Evolutionary conservation across 2,329 filamentous ascomycete species (phyloP), one percentile per base, ranked within the genome.

Genomic region (Penicillium brevicompactum): DNA sequence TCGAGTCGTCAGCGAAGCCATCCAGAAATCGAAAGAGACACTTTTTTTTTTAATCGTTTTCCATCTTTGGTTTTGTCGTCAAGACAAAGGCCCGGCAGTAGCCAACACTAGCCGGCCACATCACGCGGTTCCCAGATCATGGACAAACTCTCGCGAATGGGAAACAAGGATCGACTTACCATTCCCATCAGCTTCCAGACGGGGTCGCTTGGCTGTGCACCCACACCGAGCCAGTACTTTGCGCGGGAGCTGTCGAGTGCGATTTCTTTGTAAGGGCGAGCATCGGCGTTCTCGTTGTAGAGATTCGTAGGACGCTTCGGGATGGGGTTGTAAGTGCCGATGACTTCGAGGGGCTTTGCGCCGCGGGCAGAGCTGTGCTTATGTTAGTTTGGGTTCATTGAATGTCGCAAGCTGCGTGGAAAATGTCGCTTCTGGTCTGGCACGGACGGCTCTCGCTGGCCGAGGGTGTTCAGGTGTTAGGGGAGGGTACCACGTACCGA

Each of bases 181-280:
- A 96, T 88, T 53, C 84, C 84, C 65, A 99, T 78, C 67, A 97
- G 75, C 71, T 91, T 83, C 92, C 92, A 96, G 34, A 89, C 90
- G 3, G 90, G 87, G 64, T 97, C 91, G 59, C 89, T 92, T 9
- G 94, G 94, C 78, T 99, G 94, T 53, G 94, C 94, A 1, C 94
- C 94, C 3, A 97, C 93, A 72, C 94, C 94, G 34, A 99, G 82
- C 94, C 94, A 99, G 79, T 99, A 99, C 74, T 89, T 88, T 54
- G 93, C 90, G 57, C 94, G 82, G 62, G 85, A 80, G 7, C 84
- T 79, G 74, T 99, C 94, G 13, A 99, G 82, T 68, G 91, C 87
- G 71, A 99, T 90, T 64, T 97, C 92, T 77, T 99, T 99, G 80
- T 89, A 91, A 53, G 90, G 83, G 55, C 86, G 85, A 16, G 86